These are phyloP conservation scores for Senna siamea DNA, from an alignment of 306 rosid genomes.

Conservation along the genomic window DNA sequence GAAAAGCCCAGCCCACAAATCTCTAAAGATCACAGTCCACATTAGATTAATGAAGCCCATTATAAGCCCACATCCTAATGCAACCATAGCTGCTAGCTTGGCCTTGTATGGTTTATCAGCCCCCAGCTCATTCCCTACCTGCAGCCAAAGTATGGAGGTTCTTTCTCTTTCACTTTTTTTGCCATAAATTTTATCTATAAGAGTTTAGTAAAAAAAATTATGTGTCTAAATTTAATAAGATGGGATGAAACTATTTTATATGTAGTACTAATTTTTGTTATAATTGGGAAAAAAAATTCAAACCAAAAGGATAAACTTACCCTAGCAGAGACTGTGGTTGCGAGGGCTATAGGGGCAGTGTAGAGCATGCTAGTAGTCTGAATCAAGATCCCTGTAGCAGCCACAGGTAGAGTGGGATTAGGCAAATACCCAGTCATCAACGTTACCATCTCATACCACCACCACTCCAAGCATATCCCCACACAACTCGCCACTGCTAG, in stretches of 20 bases:
- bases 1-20: background rate
- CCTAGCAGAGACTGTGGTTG: conserved; percentile 85
- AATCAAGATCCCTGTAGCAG: conserved; percentile 89
- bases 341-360: conserved; percentile 90
- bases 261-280: too few relatives aligned
- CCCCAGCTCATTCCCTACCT: background rate
- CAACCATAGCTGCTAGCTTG: background rate
- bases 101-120: background rate
- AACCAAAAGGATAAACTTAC: conserved; percentile 36
- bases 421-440: conserved; percentile 81
- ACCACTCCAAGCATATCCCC: conserved; percentile 95
- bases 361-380: conserved; percentile 96
- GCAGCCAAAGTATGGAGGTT: background rate
- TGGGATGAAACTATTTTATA: too few relatives aligned
- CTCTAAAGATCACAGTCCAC: background rate
- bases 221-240: too few relatives aligned
- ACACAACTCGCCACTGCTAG: conserved; percentile 85
- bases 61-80: background rate
- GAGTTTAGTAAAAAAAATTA: too few relatives aligned
- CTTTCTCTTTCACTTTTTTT: too few relatives aligned
- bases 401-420: conserved; percentile 74
- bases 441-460: conserved; percentile 96
- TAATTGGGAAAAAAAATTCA: too few relatives aligned
- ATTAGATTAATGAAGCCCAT: background rate
- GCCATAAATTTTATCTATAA: too few relatives aligned